Base-by-base conservation (phyloP, 2,329 filamentous ascomycete species). In the Huntiella decipiens region DNA sequence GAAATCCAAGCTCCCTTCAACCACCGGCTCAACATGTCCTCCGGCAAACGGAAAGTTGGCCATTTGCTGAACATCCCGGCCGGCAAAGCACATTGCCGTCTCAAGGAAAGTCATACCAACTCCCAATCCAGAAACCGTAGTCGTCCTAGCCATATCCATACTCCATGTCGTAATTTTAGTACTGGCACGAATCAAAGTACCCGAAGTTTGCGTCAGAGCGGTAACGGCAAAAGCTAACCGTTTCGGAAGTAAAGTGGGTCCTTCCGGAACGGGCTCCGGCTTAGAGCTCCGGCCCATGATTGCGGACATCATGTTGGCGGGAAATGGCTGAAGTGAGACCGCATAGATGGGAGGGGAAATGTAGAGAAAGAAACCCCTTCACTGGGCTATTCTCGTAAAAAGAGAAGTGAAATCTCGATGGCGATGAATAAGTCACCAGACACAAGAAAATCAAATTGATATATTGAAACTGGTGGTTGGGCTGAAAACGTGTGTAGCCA, bases 201-300 rank as follows among this genome's bases (percentile, higher is more conserved):
- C 68, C 12, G 73, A 72, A 3, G 74, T 76, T 45, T 72, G 66
- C 2, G 74, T 73, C 8, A 73, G 70, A 38, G 79, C 60, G 52
- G 73, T 77, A 46, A 80, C 66, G 22, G 67, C 67, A 44, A 67
- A 70, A 32, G 76, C 76, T 40, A 79, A 57, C 0, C 73, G 64
- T 2, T 59, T 54, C 1, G 76, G 76, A 0, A 80, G 65, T 13
- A 80, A 64, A 8, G 73, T 77, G 48, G 44, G 48, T 8, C 44
- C 48, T 33, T 43, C 43, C 8, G 47, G 34, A 33, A 38, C 38
- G 13, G 47, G 38, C 13, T 13, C 40, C 40, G 31, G 40, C 28
- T 43, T 43, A 15, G 13, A 34, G 34, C 34, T 16, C 40, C 13
- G 40, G 28, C 40, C 31, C 34, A 34, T 43, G 8, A 43, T 11